These are phyloP conservation scores for Ogataea minuta DNA, from an alignment of 805 yeast species.

Conservation along the genomic window DNA sequence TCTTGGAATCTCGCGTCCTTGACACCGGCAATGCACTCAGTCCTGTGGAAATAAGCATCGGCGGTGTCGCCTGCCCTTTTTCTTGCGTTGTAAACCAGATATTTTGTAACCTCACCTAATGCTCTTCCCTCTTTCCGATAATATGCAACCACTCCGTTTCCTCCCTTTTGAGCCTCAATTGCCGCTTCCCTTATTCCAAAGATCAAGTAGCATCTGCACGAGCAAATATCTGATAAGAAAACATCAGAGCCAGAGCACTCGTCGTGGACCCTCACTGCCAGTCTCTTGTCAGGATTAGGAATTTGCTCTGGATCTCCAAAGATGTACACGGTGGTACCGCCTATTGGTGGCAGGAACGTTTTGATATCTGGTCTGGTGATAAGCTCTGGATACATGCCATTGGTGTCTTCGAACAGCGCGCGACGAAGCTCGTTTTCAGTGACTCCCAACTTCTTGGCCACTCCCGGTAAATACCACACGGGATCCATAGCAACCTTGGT, in stretches of 20 bases:
- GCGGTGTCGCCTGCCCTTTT: slow-evolving; percentile 69
- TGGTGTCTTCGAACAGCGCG: slow-evolving; percentile 64
- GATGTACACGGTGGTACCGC: slow-evolving; percentile 64
- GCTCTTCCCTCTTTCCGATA: slow-evolving; percentile 72
- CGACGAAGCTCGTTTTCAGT: slow-evolving; percentile 55
- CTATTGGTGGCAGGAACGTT: slow-evolving; percentile 66
- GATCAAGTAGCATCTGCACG: slow-evolving; percentile 65
- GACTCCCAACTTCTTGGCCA: slow-evolving; percentile 60
- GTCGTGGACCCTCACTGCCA: slow-evolving; percentile 64
- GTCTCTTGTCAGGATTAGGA: slow-evolving; percentile 47
- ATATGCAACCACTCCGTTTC: slow-evolving; percentile 61
- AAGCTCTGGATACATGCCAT: slow-evolving; percentile 69
- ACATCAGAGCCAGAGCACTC: slow-evolving; percentile 73
- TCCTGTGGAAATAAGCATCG: slow-evolving; percentile 64
- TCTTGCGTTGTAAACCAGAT: slow-evolving; percentile 67
- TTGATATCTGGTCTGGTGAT: slow-evolving; percentile 67
- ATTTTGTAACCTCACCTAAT: slow-evolving; percentile 68
- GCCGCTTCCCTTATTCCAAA: slow-evolving; percentile 69
- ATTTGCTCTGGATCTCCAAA: slow-evolving; percentile 59
- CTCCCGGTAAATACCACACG: slow-evolving; percentile 69
- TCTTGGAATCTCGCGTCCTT: slow-evolving; percentile 72
- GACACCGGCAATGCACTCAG: slow-evolving; percentile 72
- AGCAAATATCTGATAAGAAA: slow-evolving; percentile 65
- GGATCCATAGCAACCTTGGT: slow-evolving; percentile 69
- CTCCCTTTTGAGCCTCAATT: slow-evolving; percentile 66